Percentiles rank a stretch among this genome's conserved stretches.
Evolutionary conservation across 176 grass and related monocot genomes (phyloP).

Genomic region (Oryza nivara): DNA sequence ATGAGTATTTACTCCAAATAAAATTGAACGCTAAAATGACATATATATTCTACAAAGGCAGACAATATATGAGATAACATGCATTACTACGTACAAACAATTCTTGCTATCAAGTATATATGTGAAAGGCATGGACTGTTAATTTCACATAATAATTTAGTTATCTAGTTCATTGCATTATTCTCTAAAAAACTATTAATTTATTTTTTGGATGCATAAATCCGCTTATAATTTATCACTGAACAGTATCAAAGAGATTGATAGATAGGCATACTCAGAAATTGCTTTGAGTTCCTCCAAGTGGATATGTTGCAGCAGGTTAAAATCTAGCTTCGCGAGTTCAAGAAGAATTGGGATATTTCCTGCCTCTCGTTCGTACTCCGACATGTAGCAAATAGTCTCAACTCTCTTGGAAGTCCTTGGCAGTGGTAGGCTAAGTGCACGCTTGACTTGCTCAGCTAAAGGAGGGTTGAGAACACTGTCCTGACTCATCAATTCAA

Average conservation of each 20-base stretch:
- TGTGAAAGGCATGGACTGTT: no score
- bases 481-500: not conserved
- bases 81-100: no score
- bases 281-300: constrained; percentile 17
- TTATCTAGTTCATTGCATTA: no score
- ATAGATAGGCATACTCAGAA: not conserved
- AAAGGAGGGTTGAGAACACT: not conserved
- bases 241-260: not conserved
- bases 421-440: not conserved
- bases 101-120: no score
- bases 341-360: not conserved
- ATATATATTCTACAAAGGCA: no score
- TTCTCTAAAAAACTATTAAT: no score
- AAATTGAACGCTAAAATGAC: no score
- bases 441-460: not conserved
- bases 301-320: constrained; percentile 9
- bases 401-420: not conserved
- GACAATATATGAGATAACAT: no score
- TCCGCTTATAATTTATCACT: no score
- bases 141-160: no score
- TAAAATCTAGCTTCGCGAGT: constrained; percentile 17
- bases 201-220: no score
- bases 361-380: not conserved
- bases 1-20: no score
- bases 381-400: not conserved